Base-by-base conservation (phyloP, 495 filamentous ascomycete genomes). In the Aspergillus sclerotiicarbonarius region DNA sequence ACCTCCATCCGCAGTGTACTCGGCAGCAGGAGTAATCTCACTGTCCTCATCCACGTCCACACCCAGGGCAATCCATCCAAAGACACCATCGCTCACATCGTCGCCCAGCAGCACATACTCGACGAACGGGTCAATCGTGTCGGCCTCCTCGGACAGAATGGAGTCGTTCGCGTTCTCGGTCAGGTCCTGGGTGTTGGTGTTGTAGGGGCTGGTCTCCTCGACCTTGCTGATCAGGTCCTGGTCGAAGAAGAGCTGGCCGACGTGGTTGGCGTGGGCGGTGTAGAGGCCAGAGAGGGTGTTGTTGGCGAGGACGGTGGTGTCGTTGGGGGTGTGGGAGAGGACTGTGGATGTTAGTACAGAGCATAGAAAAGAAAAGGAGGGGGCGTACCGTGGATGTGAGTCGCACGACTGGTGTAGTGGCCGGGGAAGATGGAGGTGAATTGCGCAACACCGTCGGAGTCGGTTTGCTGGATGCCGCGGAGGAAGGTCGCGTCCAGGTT, bases 181-280 rank as follows among this genome's bases (percentile, higher is more conserved):
- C 39, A 85, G 35, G 16, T 61, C 58, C 57, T 80, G 72, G 12
- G 66, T 80, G 73, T 87, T 88, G 59, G 67, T 79, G 65, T 62
- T 75, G 70, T 89, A 87, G 6, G 84, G 83, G 6, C 67, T 54
- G 0, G 68, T 67, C 30, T 69, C 67, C 56, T 86, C 80, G 56
- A 81, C 79, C 7, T 59, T 57, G 37, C 60, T 47, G 62, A 79
- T 74, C 5, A 88, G 77, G 33, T 73, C 67, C 60, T 85, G 76
- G 66, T 85, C 81, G 61, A 82, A 88, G 82, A 84, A 88, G 47
- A 85, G 48, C 66, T 89, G 84, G 39, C 84, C 84, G 55, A 87
- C 75, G 70, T 89, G 82, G 1, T 77, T 71, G 10, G 69, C 60
- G 30, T 60, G 46, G 8, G 73, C 33, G 39, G 60, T 66, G 58